Evolutionary conservation across 495 filamentous ascomycete species (phyloP).

Genomic region (Pyrenopolyporus hunteri): DNA sequence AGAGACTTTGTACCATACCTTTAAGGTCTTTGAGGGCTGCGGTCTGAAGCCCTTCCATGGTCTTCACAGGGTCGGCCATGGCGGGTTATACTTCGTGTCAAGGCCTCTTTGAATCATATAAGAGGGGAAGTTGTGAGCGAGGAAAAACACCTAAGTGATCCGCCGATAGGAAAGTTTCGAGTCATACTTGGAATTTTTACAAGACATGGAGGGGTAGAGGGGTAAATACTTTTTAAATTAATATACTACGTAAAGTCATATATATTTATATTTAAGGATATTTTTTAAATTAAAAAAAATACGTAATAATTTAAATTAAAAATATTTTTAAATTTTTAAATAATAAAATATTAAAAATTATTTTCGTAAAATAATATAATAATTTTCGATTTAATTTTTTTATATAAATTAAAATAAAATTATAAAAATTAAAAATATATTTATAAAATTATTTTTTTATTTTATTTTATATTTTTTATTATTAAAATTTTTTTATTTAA

Average conservation of each 20-base stretch:
- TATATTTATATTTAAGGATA: too few species aligned
- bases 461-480: too few species aligned
- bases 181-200: conserved; percentile 4
- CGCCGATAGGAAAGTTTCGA: neutral
- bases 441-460: too few species aligned
- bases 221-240: conserved; percentile 1
- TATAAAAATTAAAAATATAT: too few species aligned
- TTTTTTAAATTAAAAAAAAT: too few species aligned
- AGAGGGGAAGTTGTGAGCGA: neutral
- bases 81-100: neutral
- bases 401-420: too few species aligned
- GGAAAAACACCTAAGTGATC: neutral
- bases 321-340: too few species aligned
- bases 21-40: conserved; percentile 33
- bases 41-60: conserved; percentile 22
- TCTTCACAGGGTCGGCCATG: conserved; percentile 24
- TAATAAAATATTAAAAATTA: too few species aligned
- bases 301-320: neutral
- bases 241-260: too few species aligned
- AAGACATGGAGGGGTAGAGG: conserved; percentile 11
- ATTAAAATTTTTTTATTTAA: too few species aligned
- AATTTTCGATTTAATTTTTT: too few species aligned
- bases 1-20: conserved; percentile 10
- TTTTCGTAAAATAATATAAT: too few species aligned
- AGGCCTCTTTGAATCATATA: neutral